These are phyloP conservation scores for Thelephora terrestris DNA, from an alignment of 1,284 basidiomycete species.

Conservation along the genomic window DNA sequence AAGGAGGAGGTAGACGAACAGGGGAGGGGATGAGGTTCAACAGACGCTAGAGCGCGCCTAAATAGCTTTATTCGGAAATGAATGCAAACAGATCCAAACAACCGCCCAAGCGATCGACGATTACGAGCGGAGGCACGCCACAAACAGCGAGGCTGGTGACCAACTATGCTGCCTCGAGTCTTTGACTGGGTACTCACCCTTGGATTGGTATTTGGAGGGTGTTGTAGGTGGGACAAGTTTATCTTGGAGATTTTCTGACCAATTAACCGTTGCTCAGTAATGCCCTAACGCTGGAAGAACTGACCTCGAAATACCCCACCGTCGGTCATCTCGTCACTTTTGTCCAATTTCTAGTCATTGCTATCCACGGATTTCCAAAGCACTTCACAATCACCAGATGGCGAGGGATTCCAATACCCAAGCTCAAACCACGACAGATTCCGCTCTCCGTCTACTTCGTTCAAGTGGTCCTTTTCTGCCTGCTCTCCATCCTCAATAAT, in stretches of 20 bases:
- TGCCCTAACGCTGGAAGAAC: constrained; percentile 59
- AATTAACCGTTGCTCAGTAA: constrained; percentile 34
- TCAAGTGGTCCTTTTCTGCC: constrained; percentile 79
- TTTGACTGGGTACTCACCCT: constrained; percentile 36
- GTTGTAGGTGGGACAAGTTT: constrained; percentile 41
- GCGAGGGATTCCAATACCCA: constrained; percentile 21
- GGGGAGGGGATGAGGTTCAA: background rate
- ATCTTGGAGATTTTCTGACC: background rate
- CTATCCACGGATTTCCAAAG: constrained; percentile 54
- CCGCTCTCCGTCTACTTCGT: constrained; percentile 69
- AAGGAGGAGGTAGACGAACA: background rate
- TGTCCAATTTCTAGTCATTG: constrained; percentile 72
- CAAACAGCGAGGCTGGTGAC: background rate
- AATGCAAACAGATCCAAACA: background rate
- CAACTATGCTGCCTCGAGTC: constrained; percentile 2
- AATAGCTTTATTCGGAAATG: background rate
- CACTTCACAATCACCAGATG: constrained; percentile 31
- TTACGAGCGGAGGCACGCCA: background rate
- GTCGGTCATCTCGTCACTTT: constrained; percentile 78
- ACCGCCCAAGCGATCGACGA: background rate
- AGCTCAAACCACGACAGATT: constrained; percentile 53
- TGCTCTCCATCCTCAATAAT: constrained; percentile 83
- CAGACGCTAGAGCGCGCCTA: background rate
- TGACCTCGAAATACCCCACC: constrained; percentile 51
- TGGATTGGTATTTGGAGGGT: constrained; percentile 44